These are phyloP conservation scores for Mortierella sp. DNA, from an alignment of 371 early-diverging fungal species.

Conservation along the genomic window DNA sequence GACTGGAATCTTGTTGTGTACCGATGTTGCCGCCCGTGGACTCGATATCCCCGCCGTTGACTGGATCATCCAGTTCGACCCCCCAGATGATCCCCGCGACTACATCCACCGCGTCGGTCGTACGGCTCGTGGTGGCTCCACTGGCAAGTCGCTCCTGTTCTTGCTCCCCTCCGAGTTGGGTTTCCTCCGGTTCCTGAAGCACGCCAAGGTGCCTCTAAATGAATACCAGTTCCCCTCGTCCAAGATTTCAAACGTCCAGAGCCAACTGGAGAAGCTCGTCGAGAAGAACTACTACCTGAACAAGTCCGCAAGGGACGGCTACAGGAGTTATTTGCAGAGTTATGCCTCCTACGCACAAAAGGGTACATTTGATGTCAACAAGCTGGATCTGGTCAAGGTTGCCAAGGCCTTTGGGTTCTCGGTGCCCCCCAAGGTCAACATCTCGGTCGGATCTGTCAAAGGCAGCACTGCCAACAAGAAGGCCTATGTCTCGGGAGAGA, in stretches of 20 bases:
- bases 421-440: conserved; percentile 96
- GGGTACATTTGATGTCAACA: conserved; percentile 94
- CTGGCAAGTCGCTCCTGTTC: conserved; percentile 94
- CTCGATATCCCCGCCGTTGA: conserved; percentile 98
- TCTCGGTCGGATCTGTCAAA: conserved; percentile 73
- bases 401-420: conserved; percentile 97
- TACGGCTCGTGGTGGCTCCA: conserved; percentile 95
- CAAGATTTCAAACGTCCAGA: conserved; percentile 97
- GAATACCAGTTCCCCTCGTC: conserved; percentile 96
- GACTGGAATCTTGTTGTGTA: conserved; percentile 92
- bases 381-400: conserved; percentile 93
- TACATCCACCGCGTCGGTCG: conserved; percentile 99
- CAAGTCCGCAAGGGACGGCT: conserved; percentile 98
- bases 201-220: conserved; percentile 96
- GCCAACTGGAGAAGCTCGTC: conserved; percentile 94
- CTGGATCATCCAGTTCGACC: conserved; percentile 99
- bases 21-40: conserved; percentile 99
- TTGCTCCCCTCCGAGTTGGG: conserved; percentile 96
- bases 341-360: conserved; percentile 98
- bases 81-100: conserved; percentile 98
- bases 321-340: conserved; percentile 96
- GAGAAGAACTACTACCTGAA: conserved; percentile 99
- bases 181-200: conserved; percentile 97
- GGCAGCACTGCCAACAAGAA: conserved; percentile 52
- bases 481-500: conserved; percentile 53